These are phyloP conservation scores for Colletotrichum sublineola DNA, from an alignment of 2,329 filamentous ascomycete species.

Conservation along the genomic window DNA sequence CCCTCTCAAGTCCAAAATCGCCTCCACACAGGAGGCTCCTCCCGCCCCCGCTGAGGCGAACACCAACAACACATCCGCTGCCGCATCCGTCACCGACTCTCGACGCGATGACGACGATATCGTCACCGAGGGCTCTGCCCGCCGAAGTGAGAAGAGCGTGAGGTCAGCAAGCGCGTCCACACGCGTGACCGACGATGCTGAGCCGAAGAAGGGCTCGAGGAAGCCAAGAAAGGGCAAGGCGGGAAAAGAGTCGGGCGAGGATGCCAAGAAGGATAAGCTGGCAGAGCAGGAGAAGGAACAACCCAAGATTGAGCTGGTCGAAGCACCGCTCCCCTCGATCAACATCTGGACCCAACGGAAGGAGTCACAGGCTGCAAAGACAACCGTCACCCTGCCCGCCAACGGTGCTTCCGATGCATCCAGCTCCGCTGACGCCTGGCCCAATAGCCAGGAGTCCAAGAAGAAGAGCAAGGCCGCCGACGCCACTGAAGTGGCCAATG, in stretches of 20 bases:
- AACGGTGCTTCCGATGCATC: constrained; percentile 45
- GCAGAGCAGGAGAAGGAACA: constrained; percentile 72
- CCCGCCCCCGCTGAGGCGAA: constrained; percentile 35
- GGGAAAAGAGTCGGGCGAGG: constrained; percentile 57
- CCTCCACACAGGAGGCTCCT: constrained; percentile 46
- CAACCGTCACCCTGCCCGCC: constrained; percentile 50
- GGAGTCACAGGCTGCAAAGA: constrained; percentile 72
- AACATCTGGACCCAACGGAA: constrained; percentile 90
- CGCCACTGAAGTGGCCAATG: constrained; percentile 43
- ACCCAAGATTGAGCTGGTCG: constrained; percentile 76
- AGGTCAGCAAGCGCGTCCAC: constrained; percentile 74
- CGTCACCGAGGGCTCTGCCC: constrained; percentile 56
- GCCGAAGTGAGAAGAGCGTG: constrained; percentile 62
- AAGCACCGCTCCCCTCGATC: constrained; percentile 84
- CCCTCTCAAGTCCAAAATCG: constrained; percentile 30
- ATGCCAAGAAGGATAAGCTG: constrained; percentile 66
- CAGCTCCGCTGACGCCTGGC: constrained; percentile 20
- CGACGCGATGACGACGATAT: constrained; percentile 56
- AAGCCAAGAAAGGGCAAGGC: constrained; percentile 73
- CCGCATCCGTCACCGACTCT: constrained; percentile 55
- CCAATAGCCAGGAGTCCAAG: constrained; percentile 66
- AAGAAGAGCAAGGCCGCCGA: constrained; percentile 47
- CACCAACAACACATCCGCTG: constrained; percentile 48
- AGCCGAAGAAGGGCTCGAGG: constrained; percentile 67
- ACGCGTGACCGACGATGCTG: constrained; percentile 76